Percentiles rank a stretch among this genome's conserved stretches.
Conservation (phyloP, 2,329 filamentous ascomycete genomes). For the Fusarium zealandicum region DNA sequence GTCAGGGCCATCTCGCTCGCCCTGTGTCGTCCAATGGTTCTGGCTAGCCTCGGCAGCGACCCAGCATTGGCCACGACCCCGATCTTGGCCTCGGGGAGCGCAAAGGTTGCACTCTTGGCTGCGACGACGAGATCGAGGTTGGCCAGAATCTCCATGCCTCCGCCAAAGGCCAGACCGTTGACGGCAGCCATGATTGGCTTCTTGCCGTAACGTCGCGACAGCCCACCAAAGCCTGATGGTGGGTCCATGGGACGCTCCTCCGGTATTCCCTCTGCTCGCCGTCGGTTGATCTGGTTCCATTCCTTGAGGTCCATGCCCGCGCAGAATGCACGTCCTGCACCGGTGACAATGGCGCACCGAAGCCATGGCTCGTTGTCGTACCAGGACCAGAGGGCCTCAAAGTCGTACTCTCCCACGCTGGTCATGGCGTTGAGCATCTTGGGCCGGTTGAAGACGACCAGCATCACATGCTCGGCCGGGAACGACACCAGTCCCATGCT, state of each 20-base stretch:
- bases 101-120: conserved; percentile 64
- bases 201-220: conserved; percentile 70
- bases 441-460: conserved; percentile 38
- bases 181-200: conserved; percentile 81
- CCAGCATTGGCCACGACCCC: conserved; percentile 77
- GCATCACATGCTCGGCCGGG: conserved; percentile 36
- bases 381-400: conserved; percentile 62
- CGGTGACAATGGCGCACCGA: conserved; percentile 69
- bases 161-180: conserved; percentile 77
- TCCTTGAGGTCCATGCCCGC: conserved; percentile 70
- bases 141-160: conserved; percentile 77
- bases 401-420: conserved; percentile 37
- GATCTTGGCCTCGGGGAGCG: conserved; percentile 73
- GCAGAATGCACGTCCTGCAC: conserved; percentile 69
- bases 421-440: conserved; percentile 38
- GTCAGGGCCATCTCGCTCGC: conserved; percentile 73
- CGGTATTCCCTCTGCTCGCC: conserved; percentile 29
- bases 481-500: conserved; percentile 37
- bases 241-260: conserved; percentile 40
- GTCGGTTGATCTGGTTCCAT: conserved; percentile 38
- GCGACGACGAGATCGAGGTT: conserved; percentile 78
- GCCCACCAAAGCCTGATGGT: conserved; percentile 65
- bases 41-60: conserved; percentile 70
- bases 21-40: conserved; percentile 70
- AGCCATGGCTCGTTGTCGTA: conserved; percentile 68